Conservation (phyloP, 108 stramenopile genomes). For the Hondaea fermentalgiana region DNA sequence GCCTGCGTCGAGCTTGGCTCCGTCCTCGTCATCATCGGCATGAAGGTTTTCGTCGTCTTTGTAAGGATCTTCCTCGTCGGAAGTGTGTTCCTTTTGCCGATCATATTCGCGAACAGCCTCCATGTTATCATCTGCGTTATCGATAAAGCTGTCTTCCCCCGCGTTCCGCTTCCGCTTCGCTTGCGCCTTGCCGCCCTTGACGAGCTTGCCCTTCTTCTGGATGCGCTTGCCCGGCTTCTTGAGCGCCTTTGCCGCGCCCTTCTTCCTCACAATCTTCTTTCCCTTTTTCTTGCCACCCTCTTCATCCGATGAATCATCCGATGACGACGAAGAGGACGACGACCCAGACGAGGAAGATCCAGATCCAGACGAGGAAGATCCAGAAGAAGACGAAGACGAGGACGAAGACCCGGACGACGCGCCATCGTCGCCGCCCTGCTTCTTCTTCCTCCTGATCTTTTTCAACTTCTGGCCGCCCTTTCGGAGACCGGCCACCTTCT, state of each 20-base stretch:
- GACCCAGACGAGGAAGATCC: too few relatives aligned
- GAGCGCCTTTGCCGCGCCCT: neutral
- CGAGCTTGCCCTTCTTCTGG: neutral
- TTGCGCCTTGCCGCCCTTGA: neutral
- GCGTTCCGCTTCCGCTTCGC: neutral
- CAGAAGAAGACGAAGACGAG: neutral
- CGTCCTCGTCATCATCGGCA: neutral
- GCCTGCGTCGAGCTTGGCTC: neutral
- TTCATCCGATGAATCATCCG: neutral
- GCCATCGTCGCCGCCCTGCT: neutral
- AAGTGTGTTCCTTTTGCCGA: neutral
- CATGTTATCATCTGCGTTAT: neutral
- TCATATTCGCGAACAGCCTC: neutral
- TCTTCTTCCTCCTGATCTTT: neutral
- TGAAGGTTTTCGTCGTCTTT: neutral
- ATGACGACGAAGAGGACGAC: neutral
- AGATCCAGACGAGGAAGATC: neutral
- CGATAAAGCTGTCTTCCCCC: neutral
- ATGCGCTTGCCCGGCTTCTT: neutral
- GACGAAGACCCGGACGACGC: neutral
- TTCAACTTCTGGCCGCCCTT: neutral
- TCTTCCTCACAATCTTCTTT: neutral
- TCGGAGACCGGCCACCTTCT: neutral
- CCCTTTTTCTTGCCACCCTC: neutral
- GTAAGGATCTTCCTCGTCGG: neutral